Conservation (phyloP, 73 alveolate genomes). For the Tetrahymena borealis region DNA sequence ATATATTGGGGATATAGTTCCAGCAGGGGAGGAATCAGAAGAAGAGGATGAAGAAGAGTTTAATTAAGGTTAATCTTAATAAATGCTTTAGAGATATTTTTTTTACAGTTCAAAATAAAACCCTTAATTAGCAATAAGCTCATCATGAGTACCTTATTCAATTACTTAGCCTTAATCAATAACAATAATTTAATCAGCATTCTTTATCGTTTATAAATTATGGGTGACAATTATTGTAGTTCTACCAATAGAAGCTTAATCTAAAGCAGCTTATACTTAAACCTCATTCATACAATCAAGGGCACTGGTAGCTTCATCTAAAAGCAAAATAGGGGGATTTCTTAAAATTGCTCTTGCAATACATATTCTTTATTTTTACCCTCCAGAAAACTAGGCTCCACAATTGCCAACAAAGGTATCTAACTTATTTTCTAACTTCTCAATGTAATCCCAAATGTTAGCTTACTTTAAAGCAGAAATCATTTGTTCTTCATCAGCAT, state of each 20-base stretch:
- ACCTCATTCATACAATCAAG: conserved; percentile 5
- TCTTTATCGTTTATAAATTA: conserved; percentile 52
- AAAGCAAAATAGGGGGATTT: conserved; percentile 9
- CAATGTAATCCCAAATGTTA: conserved; percentile 31
- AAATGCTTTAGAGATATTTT: not conserved
- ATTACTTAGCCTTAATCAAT: conserved; percentile 50
- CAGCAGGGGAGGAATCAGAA: not conserved
- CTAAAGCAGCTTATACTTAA: conserved; percentile 6
- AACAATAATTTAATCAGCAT: conserved; percentile 55
- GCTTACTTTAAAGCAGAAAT: conserved; percentile 63
- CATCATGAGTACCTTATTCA: conserved; percentile 52
- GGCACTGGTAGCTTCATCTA: conserved; percentile 39
- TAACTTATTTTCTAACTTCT: not conserved
- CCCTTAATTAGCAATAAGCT: not conserved
- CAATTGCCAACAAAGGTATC: conserved; percentile 16
- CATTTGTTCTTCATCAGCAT: conserved; percentile 70
- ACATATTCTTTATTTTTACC: conserved; percentile 24
- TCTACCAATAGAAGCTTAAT: conserved; percentile 6
- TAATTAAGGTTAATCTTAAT: not conserved
- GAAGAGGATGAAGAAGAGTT: not conserved
- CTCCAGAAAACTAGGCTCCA: conserved; percentile 33
- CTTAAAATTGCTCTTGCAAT: conserved; percentile 28
- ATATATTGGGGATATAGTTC: not conserved
- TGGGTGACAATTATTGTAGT: conserved; percentile 61
- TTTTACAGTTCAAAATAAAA: not conserved